Evolutionary conservation across 2,329 filamentous ascomycete species (phyloP).

Genomic region (Trichophyton mentagrophytes): DNA sequence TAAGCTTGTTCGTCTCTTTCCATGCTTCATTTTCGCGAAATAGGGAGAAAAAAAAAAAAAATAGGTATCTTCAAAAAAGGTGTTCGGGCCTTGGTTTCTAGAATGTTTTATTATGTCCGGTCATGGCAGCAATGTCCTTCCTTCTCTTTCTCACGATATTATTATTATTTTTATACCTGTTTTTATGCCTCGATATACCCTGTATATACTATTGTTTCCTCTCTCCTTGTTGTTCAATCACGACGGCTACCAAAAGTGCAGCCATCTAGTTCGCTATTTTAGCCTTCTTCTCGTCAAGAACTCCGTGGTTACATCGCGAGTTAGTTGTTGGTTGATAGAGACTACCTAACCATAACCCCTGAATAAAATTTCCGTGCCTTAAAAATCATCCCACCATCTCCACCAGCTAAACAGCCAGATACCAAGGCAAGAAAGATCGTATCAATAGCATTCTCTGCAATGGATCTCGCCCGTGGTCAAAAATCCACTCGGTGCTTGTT

Average conservation of each 20-base stretch:
- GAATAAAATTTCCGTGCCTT: too few species aligned
- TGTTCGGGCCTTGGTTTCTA: not conserved
- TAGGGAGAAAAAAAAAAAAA: not conserved
- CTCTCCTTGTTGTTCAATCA: not conserved
- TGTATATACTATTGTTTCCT: not conserved
- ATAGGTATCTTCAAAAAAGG: not conserved
- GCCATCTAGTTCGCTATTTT: too few species aligned
- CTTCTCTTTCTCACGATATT: not conserved
- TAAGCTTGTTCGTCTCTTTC: not conserved
- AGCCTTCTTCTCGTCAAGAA: too few species aligned
- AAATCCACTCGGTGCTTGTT: not conserved
- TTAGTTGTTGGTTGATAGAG: too few species aligned
- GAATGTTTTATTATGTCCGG: not conserved
- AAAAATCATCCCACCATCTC: not conserved
- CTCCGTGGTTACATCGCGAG: too few species aligned
- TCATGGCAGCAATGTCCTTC: not conserved
- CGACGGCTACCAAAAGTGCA: not conserved
- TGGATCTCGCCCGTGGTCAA: not conserved
- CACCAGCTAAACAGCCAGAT: not conserved
- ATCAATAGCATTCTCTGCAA: not conserved
- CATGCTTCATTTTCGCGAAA: not conserved
- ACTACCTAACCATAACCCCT: too few species aligned
- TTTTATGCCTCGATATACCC: not conserved
- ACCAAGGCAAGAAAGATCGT: too few species aligned
- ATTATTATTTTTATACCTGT: not conserved